A percentile compares a stretch with the other conserved stretches of the same genome.
phyloP scores from a whole-genome alignment of 148 eudicot species.

The Fallopia convolvulus region DNA sequence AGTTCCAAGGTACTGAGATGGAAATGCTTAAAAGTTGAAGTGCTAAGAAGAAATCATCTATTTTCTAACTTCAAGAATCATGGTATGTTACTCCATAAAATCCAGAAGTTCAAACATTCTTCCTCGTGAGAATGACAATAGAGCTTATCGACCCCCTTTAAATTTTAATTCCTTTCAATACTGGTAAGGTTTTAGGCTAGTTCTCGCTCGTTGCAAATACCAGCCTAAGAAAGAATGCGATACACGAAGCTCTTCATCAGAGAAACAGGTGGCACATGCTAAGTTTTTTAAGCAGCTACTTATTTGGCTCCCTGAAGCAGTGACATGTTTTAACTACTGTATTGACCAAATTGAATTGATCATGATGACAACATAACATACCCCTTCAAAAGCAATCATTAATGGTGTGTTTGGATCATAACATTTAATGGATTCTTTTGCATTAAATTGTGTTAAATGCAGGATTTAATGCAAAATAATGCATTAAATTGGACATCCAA shows the following conservation, averaged over 20 bases:
- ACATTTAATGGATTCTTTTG: too few species aligned
- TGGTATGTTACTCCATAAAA: neutral
- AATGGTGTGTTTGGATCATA: too few species aligned
- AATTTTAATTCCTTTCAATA: neutral
- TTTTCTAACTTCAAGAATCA: neutral
- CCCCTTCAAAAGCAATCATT: neutral
- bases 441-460: too few species aligned
- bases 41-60: neutral
- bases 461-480: too few species aligned
- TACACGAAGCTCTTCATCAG: neutral
- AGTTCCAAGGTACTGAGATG: neutral
- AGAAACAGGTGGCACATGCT: neutral
- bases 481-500: too few species aligned
- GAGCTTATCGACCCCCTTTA: neutral
- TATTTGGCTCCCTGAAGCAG: neutral
- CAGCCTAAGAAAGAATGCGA: neutral
- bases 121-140: neutral
- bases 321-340: neutral
- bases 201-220: too few species aligned
- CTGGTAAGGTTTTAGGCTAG: too few species aligned
- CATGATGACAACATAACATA: neutral
- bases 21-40: neutral
- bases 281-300: neutral
- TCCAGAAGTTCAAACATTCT: neutral
- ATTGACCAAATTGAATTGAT: neutral